Conservation (phyloP, 257 asterid genomes). For the Capsicum pubescens region DNA sequence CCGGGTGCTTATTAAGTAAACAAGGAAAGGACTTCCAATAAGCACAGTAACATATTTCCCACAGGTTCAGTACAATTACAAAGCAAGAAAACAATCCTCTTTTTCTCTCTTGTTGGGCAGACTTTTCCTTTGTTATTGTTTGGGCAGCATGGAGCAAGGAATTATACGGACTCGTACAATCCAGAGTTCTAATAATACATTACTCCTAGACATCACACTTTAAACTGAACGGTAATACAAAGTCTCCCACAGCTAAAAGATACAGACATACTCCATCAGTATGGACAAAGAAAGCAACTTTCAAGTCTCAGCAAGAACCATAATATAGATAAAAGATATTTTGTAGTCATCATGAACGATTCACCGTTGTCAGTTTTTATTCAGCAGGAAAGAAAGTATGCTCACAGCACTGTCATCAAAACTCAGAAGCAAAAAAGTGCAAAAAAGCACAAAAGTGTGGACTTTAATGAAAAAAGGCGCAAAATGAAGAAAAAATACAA, state of each 20-base stretch:
- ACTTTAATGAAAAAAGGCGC: too few relatives aligned
- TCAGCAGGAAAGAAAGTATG: background rate
- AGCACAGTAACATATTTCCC: conserved; percentile 8
- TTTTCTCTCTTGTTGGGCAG: background rate
- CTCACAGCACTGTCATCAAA: background rate
- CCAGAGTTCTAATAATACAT: background rate
- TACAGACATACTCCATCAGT: background rate
- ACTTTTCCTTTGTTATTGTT: background rate
- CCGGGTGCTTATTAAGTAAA: background rate
- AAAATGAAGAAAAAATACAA: too few relatives aligned
- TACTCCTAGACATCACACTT: background rate
- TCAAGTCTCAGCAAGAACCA: background rate
- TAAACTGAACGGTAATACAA: background rate
- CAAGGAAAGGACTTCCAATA: background rate
- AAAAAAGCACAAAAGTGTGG: too few relatives aligned
- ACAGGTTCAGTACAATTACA: background rate
- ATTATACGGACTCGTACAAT: background rate
- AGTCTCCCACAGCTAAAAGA: background rate
- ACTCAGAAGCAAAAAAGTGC: too few relatives aligned
- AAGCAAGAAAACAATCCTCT: conserved; percentile 15
- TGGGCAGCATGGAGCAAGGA: background rate
- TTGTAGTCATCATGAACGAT: background rate
- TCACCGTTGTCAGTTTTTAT: background rate
- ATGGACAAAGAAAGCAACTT: background rate
- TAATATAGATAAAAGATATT: background rate